Conservation (phyloP, 2,329 filamentous ascomycete genomes). For the Clonostachys byssicola region DNA sequence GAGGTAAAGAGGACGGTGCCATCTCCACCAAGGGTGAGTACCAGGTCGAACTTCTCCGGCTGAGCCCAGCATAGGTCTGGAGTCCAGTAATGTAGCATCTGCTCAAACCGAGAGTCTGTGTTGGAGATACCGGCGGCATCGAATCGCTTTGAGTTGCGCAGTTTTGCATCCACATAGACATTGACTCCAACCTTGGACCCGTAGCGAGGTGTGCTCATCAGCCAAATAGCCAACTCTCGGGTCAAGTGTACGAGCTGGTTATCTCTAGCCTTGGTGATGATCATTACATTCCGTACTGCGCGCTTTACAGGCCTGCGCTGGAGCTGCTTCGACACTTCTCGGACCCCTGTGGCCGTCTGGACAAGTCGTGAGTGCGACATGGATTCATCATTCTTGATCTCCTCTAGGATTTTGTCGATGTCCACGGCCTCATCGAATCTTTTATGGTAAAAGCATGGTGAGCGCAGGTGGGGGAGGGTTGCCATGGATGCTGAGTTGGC, state of each 20-base stretch:
- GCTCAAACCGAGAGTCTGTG: conserved; percentile 70
- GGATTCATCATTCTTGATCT: conserved; percentile 83
- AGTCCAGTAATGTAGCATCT: conserved; percentile 93
- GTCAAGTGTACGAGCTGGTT: conserved; percentile 89
- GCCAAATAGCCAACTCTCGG: conserved; percentile 80
- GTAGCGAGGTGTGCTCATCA: conserved; percentile 85
- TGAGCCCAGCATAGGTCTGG: conserved; percentile 91
- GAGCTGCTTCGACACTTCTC: conserved; percentile 93
- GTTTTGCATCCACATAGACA: conserved; percentile 96
- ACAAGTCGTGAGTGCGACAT: conserved; percentile 92
- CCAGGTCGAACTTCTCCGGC: conserved; percentile 93
- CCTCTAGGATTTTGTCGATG: conserved; percentile 89
- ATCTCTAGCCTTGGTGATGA: conserved; percentile 95
- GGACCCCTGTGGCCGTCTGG: conserved; percentile 90
- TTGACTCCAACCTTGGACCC: conserved; percentile 87
- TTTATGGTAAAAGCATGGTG: conserved; percentile 96
- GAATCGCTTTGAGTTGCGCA: conserved; percentile 85
- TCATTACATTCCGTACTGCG: conserved; percentile 93
- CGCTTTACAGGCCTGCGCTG: conserved; percentile 89
- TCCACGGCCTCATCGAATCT: conserved; percentile 95
- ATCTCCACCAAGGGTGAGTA: conserved; percentile 82
- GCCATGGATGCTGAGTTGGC: conserved; percentile 19
- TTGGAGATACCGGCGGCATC: conserved; percentile 68
- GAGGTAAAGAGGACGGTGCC: conserved; percentile 86
- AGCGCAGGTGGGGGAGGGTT: conserved; percentile 65